These are phyloP conservation scores for Argentina anserina DNA, from an alignment of 306 rosid genomes.

Conservation along the genomic window DNA sequence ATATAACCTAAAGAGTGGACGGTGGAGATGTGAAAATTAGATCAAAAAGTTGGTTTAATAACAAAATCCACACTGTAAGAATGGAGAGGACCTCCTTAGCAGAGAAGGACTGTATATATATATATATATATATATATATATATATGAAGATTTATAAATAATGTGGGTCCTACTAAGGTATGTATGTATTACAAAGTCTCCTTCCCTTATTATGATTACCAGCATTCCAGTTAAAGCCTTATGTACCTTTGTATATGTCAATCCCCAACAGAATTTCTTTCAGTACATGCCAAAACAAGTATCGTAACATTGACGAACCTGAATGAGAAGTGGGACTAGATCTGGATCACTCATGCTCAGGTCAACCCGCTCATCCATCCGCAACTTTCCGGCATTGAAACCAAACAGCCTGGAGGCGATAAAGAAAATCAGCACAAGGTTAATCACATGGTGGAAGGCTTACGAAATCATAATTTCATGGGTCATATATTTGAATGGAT, in stretches of 20 bases:
- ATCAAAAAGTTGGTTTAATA: too few relatives aligned
- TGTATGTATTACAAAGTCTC: background rate
- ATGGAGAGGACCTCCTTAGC: too few relatives aligned
- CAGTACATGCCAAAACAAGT: constrained; percentile 6
- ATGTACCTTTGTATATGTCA: background rate
- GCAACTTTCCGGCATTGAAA: constrained; percentile 71
- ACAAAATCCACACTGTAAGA: too few relatives aligned
- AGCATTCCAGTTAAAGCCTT: background rate
- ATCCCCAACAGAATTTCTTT: background rate
- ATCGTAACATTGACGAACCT: constrained; percentile 41
- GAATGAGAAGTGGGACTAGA: constrained; percentile 87
- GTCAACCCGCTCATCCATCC: constrained; percentile 75
- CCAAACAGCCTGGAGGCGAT: constrained; percentile 72
- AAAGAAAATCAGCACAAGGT: constrained; percentile 18
- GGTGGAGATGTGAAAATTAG: too few relatives aligned
- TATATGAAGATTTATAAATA: too few relatives aligned
- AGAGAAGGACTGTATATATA: too few relatives aligned
- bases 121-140: too few relatives aligned
- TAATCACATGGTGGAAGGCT: background rate
- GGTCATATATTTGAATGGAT: background rate
- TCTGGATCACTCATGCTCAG: constrained; percentile 97
- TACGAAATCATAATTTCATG: too few relatives aligned
- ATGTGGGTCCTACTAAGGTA: background rate
- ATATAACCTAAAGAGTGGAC: too few relatives aligned
- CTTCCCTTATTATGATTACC: background rate